Evolutionary conservation across 768 basidiomycete species (phyloP).

Genomic region (Suillus tomentosus): DNA sequence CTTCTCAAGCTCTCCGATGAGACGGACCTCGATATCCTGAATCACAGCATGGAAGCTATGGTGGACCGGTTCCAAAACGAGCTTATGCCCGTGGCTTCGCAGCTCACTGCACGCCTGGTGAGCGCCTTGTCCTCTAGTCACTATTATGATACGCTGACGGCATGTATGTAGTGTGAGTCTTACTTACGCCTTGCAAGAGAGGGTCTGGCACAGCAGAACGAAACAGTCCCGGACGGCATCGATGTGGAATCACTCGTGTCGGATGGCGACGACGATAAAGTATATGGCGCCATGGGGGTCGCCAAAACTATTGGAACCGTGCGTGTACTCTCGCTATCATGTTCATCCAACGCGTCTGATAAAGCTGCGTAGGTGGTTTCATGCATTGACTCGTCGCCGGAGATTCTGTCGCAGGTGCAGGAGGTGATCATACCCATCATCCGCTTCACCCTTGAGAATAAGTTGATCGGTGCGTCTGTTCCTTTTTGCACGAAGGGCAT

Average conservation of each 20-base stretch:
- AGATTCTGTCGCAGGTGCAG: constrained; percentile 78
- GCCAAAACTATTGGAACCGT: constrained; percentile 60
- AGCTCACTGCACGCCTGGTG: constrained; percentile 1
- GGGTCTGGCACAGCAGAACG: constrained; percentile 51
- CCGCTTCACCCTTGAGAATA: constrained; percentile 72
- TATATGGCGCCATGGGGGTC: background rate
- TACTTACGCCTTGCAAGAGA: constrained; percentile 81
- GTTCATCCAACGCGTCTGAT: constrained; percentile 1
- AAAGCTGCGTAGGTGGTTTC: constrained; percentile 61
- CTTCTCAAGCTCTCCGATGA: constrained; percentile 1
- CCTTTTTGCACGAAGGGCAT: background rate
- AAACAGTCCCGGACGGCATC: constrained; percentile 47
- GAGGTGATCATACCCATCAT: constrained; percentile 82
- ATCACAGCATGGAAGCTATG: constrained; percentile 3
- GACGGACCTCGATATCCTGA: background rate
- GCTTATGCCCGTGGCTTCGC: background rate
- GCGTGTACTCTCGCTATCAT: constrained; percentile 24
- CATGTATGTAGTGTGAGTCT: constrained; percentile 40
- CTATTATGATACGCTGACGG: background rate
- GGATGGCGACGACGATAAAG: constrained; percentile 65
- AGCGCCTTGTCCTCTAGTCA: no score
- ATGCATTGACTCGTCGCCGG: constrained; percentile 70
- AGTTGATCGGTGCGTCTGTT: constrained; percentile 62
- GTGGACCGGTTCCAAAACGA: background rate
- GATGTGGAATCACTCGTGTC: constrained; percentile 58